phyloP scores from a whole-genome alignment of 2,329 filamentous ascomycete species.

The Stachybotrys elegans region DNA sequence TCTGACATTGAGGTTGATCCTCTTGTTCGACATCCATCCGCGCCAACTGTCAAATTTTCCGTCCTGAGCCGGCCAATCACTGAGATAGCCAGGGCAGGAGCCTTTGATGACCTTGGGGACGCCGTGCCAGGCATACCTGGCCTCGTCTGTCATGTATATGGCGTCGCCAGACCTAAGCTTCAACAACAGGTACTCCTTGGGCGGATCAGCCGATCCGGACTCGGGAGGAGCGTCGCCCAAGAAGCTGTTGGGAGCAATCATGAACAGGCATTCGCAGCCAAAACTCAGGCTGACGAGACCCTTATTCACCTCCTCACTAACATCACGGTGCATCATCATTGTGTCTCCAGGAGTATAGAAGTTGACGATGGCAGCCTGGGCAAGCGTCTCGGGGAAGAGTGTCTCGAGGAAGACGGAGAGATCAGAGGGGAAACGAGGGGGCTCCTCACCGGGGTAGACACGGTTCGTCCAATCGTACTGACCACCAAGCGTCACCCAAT shows the following conservation, averaged over 20 bases:
- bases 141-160: conserved; percentile 79
- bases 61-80: conserved; percentile 65
- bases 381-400: conserved; percentile 70
- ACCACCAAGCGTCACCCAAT: conserved; percentile 91
- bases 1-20: conserved; percentile 87
- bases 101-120: conserved; percentile 78
- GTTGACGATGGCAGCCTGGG: conserved; percentile 91
- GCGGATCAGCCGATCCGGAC: conserved; percentile 7
- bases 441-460: conserved; percentile 63
- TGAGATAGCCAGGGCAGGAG: conserved; percentile 73
- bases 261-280: conserved; percentile 85
- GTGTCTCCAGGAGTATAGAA: conserved; percentile 88
- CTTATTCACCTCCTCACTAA: conserved; percentile 76
- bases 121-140: conserved; percentile 90
- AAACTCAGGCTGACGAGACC: conserved; percentile 82
- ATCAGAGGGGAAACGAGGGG: conserved; percentile 71
- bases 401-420: conserved; percentile 61
- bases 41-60: conserved; percentile 62
- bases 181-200: conserved; percentile 52
- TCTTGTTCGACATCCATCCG: conserved; percentile 83
- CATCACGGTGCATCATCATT: conserved; percentile 88
- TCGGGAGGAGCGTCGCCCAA: conserved; percentile 15
- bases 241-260: conserved; percentile 65
- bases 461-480: conserved; percentile 96
- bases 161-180: conserved; percentile 80